Evolutionary conservation across 2,329 filamentous ascomycete species (phyloP).

Genomic region (Sclerotinia spermophila): DNA sequence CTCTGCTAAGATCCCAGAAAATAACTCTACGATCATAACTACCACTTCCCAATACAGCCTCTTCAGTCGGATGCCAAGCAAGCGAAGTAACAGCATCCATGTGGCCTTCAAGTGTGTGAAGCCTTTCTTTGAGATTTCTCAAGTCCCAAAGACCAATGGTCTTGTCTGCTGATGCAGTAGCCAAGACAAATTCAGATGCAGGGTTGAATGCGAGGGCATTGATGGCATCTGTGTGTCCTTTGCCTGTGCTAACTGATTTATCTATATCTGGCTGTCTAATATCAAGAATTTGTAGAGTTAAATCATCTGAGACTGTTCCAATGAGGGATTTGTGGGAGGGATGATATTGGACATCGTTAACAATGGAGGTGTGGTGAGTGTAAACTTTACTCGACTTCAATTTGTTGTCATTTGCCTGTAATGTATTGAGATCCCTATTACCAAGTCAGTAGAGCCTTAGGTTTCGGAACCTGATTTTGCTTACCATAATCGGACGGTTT

Average conservation of each 20-base stretch:
- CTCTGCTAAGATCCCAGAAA: constrained; percentile 91
- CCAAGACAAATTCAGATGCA: constrained; percentile 81
- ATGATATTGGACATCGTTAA: constrained; percentile 97
- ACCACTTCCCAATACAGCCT: constrained; percentile 81
- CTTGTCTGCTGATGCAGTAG: constrained; percentile 92
- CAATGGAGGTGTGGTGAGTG: constrained; percentile 82
- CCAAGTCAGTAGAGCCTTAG: constrained; percentile 2
- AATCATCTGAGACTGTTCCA: constrained; percentile 91
- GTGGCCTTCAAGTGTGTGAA: constrained; percentile 88
- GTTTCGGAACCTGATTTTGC: constrained; percentile 29
- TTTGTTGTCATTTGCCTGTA: constrained; percentile 64
- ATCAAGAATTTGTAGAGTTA: constrained; percentile 89
- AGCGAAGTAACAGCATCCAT: constrained; percentile 86
- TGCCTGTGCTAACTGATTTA: constrained; percentile 64
- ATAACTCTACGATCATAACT: constrained; percentile 91
- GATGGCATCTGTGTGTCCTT: constrained; percentile 86
- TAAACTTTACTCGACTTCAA: constrained; percentile 72
- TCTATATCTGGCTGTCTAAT: constrained; percentile 65
- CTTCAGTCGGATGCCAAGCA: constrained; percentile 90
- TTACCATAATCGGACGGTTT: constrained; percentile 86
- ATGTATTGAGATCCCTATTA: constrained; percentile 72
- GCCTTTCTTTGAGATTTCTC: constrained; percentile 81
- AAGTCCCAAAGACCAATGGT: constrained; percentile 95
- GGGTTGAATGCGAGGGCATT: constrained; percentile 97
- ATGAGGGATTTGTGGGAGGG: constrained; percentile 81